Conservation (phyloP, 345 rosid species). For the Corymbia maculata region DNA sequence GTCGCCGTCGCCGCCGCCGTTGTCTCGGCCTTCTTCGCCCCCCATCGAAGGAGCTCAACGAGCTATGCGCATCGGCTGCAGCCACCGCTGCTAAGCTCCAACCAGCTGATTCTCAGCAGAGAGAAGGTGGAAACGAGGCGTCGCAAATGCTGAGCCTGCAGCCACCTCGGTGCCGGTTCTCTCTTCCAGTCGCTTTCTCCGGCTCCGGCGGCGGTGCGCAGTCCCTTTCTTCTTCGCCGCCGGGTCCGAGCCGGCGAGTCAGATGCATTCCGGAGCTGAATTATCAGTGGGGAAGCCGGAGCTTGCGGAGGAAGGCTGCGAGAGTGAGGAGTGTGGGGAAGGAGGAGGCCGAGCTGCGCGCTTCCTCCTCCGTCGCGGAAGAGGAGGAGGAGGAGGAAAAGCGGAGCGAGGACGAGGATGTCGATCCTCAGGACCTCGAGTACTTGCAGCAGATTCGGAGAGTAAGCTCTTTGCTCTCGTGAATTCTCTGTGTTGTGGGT, state of each 20-base stretch:
- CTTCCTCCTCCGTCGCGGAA: not conserved
- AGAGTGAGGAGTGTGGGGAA: slow-evolving; percentile 12
- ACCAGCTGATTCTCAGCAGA: not conserved
- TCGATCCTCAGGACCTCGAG: slow-evolving; percentile 25
- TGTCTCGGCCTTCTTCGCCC: not conserved
- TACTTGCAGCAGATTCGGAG: slow-evolving; percentile 27
- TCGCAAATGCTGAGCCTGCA: not conserved
- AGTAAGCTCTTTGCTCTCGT: slow-evolving; percentile 1
- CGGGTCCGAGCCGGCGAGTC: not conserved
- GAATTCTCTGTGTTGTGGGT: not conserved
- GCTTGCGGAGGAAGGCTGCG: not conserved
- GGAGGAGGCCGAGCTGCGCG: slow-evolving; percentile 22
- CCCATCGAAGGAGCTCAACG: not conserved
- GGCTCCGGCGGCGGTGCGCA: not conserved
- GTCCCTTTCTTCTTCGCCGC: not conserved
- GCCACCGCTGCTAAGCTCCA: not conserved
- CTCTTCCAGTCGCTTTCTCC: not conserved
- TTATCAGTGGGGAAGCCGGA: not conserved
- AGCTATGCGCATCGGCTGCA: not conserved
- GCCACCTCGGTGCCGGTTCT: not conserved
- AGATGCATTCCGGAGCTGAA: not conserved
- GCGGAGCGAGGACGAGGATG: slow-evolving; percentile 1
- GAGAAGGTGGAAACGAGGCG: not conserved
- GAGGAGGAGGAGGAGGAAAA: slow-evolving; percentile 3
- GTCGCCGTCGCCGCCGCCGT: not conserved